Conservation (phyloP, 78 protist species). For the Emiliania huxleyi region DNA sequence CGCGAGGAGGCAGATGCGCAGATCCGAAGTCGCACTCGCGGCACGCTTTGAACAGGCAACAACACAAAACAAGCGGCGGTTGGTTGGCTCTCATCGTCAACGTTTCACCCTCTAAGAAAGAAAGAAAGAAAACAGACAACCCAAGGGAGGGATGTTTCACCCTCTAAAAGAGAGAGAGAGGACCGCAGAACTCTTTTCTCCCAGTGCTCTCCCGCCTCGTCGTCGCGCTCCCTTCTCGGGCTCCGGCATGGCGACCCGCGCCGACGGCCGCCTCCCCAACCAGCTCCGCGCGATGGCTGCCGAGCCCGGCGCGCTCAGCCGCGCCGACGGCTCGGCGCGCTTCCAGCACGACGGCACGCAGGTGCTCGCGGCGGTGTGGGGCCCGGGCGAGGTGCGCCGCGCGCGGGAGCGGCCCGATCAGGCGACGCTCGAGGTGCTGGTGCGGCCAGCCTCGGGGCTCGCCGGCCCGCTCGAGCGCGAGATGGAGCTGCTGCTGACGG, state of each 20-base stretch:
- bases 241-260: not conserved
- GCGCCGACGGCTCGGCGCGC: conserved; percentile 5
- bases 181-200: no score
- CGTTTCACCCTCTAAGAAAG: no score
- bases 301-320: not conserved
- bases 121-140: no score
- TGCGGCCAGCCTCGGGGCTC: not conserved
- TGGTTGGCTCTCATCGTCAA: no score
- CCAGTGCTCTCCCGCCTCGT: no score
- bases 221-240: no score
- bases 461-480: not conserved
- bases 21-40: no score
- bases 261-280: not conserved
- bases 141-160: no score
- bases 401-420: not conserved
- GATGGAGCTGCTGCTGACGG: not conserved
- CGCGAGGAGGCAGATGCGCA: no score
- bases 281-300: not conserved
- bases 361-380: not conserved
- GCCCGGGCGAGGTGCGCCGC: not conserved
- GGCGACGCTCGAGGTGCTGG: conserved; percentile 3
- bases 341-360: not conserved
- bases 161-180: no score
- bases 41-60: no score
- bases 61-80: no score